Base-by-base conservation (phyloP, 179 eudicot species). In the Silene vulgaris region DNA sequence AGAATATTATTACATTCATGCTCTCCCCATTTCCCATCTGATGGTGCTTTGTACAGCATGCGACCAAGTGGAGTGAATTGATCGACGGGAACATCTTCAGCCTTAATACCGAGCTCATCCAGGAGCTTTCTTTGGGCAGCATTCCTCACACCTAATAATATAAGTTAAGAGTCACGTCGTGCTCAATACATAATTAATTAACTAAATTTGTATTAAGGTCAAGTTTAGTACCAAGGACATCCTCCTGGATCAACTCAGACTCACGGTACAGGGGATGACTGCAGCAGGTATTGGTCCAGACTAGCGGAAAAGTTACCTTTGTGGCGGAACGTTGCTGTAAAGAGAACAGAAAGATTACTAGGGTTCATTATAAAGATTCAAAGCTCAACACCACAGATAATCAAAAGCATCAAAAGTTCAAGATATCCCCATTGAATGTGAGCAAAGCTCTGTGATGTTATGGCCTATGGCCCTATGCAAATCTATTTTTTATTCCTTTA, bases 21-120 rank as follows among this genome's bases (percentile, higher is more conserved):
- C 83, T 95, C 99, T 70, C 99, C 99, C 99, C 99, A 95, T 81
- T 95, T 95, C 57, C 99, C 99, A 79, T 95, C 99, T 0, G 99
- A 95, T 52, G 99, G 97, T 3, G 99, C 99, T 85, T 92, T 92
- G 90, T 95, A 95, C 37, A 92, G 90, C 82, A 95, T 95, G 61
- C 99, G 99, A 4, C 99, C 97, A 80, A 95, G 86, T 1, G 99
- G 91, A 56, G 76, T 85, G 77, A 95, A 92, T 81, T 95, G 87
- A 76, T 92, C 97, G 73, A 92, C 93, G 2, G 99, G 99, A 23
- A 92, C 88, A 79, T 95, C 97, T 80, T 92, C 95, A 72, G 97
- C 95, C 57, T 87, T 86, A 73, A 95, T 95, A 37, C 99, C 99
- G 43, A 95, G 88, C 81, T 95, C 99, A 69, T 95, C 99, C 77